Evolutionary conservation across 2,329 filamentous ascomycete genomes (phyloP), one percentile per base, ranked within the genome.

Genomic region (Paraphaeosphaeria minitans): DNA sequence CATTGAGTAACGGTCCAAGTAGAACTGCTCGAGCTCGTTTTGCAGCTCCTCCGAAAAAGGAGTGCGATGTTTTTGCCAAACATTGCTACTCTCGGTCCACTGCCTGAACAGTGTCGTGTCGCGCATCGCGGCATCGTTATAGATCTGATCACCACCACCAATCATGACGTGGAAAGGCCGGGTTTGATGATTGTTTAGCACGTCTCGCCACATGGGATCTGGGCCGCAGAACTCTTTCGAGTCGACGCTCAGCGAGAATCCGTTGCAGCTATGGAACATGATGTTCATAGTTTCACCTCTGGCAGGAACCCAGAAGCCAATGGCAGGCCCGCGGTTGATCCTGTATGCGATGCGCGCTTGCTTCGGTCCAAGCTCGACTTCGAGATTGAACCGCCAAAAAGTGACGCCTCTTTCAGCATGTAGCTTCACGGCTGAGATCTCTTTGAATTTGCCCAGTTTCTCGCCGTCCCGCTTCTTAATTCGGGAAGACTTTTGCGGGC

Each of bases 251-350:
- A 89, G 76, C 67, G 92, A 94, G 81, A 99, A 99, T 1, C 96
- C 95, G 75, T 99, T 99, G 81, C 95, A 97, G 74, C 91, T 97
- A 80, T 98, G 87, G 79, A 97, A 99, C 93, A 98, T 97, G 74
- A 97, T 91, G 79, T 98, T 97, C 95, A 99, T 99, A 2, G 90
- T 86, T 74, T 96, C 85, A 16, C 87, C 89, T 51, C 84, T 85
- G 33, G 89, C 90, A 5, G 96, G 95, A 0, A 99, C 92, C 94
- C 95, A 99, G 75, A 99, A 99, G 1, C 90, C 92, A 53, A 91
- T 88, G 2, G 92, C 87, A 6, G 94, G 93, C 0, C 95, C 94
- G 48, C 89, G 85, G 72, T 99, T 99, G 80, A 99, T 96, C 55
- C 93, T 91, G 77, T 99, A 99, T 0, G 93, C 94, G 63, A 99